Base-by-base conservation (phyloP, 2,329 filamentous ascomycete species). In the Talaromyces sp. region DNA sequence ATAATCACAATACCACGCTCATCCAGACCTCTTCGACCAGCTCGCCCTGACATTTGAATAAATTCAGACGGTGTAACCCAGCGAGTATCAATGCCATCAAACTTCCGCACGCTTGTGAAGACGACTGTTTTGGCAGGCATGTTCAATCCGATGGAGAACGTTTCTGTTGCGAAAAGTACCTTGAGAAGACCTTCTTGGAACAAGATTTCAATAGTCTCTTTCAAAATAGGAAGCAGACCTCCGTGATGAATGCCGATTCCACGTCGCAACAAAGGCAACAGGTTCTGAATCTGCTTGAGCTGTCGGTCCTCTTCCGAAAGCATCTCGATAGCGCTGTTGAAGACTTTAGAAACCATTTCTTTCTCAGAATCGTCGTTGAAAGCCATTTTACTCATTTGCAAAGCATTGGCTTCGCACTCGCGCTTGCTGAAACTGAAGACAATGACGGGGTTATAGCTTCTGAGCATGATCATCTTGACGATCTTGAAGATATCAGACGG, bases 371-470 rank as follows among this genome's bases (percentile, higher is more conserved):
- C 92, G 69, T 97, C 93, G 80, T 99, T 99, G 85, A 99, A 97
- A 56, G 91, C 89, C 73, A 98, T 86, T 67, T 87, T 86, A 61
- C 89, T 94, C 81, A 97, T 93, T 70, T 92, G 87, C 56, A 99
- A 83, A 1, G 95, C 95, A 77, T 95, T 89, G 68, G 89, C 88
- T 80, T 99, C 95, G 76, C 94, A 97, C 73, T 98, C 94, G 69
- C 94, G 87, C 82, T 99, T 99, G 84, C 93, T 97, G 82, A 99
- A 99, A 79, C 94, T 98, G 86, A 99, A 99, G 45, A 99, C 93
- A 75, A 99, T 99, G 72, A 98, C 95, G 0, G 95, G 95, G 73
- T 99, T 97, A 80, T 95, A 96, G 75, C 91, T 95, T 82, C 93
- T 97, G 80, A 92, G 86, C 89, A 99, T 96, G 71, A 98, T 96